Conservation (phyloP, 257 asterid species). For the Nemophila menziesii region DNA sequence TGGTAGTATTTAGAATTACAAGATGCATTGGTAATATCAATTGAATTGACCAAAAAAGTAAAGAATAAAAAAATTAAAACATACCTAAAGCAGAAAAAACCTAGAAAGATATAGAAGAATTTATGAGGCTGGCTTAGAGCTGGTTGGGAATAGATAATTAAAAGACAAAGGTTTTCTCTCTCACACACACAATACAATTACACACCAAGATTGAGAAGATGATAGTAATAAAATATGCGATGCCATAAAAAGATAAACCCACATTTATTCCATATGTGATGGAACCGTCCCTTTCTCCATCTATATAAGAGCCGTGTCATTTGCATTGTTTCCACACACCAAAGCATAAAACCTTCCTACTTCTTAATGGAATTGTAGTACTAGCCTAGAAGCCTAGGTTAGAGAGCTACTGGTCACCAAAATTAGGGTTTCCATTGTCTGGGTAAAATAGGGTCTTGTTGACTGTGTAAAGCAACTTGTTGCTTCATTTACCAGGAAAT, state of each 20-base stretch:
- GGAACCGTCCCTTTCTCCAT: conserved; percentile 28
- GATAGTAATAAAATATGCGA: conserved; percentile 19
- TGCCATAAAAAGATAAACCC: conserved; percentile 37
- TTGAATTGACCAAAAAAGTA: neutral
- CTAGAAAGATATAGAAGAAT: neutral
- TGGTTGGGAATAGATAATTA: neutral
- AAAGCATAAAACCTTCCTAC: conserved; percentile 13
- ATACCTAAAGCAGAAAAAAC: neutral
- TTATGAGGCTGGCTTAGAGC: neutral
- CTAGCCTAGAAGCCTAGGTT: neutral
- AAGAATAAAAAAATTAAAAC: neutral
- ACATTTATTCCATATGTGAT: conserved; percentile 45
- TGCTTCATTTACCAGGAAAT: too few species aligned
- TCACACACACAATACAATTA: neutral
- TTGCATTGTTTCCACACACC: conserved; percentile 30
- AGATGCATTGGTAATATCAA: conserved; percentile 28
- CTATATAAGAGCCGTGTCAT: conserved; percentile 30
- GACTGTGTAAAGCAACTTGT: neutral
- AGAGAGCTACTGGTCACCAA: neutral
- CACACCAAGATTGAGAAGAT: conserved; percentile 9
- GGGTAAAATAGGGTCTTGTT: too few species aligned
- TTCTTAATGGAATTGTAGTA: conserved; percentile 35
- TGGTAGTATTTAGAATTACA: conserved; percentile 27
- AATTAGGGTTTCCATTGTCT: conserved; percentile 16
- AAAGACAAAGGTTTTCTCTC: neutral